Evolutionary conservation across 2,329 filamentous ascomycete genomes (phyloP).

Genomic region (Lasiodiplodia sp.): DNA sequence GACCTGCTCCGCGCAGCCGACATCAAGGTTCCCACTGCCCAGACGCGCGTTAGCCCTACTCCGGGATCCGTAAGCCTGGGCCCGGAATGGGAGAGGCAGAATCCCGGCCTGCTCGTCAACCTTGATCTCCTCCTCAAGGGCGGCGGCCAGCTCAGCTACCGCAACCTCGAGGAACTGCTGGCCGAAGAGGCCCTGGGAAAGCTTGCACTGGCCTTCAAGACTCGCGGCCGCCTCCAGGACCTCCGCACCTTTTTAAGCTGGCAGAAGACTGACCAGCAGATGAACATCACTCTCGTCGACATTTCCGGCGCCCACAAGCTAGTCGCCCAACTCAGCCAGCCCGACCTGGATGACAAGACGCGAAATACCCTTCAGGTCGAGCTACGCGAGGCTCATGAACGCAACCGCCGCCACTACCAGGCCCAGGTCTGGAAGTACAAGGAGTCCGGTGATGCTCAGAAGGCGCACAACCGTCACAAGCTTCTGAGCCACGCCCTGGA

Average conservation of each 20-base stretch:
- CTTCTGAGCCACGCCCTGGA: constrained; percentile 40
- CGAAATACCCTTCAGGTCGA: constrained; percentile 36
- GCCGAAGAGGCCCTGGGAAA: constrained; percentile 41
- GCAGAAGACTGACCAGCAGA: constrained; percentile 40
- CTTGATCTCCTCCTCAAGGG: constrained; percentile 35
- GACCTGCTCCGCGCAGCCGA: constrained; percentile 32
- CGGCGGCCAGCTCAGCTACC: constrained; percentile 34
- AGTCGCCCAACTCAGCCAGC: constrained; percentile 36
- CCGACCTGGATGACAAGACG: constrained; percentile 28
- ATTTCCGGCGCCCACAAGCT: constrained; percentile 40
- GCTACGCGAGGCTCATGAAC: constrained; percentile 41
- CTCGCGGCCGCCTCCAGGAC: constrained; percentile 36
- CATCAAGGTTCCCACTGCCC: constrained; percentile 34
- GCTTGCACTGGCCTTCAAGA: constrained; percentile 43
- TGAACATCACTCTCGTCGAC: constrained; percentile 41
- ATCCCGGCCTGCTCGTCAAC: constrained; percentile 35
- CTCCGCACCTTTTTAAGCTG: constrained; percentile 37
- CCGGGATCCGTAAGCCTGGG: constrained; percentile 35
- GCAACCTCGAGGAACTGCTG: constrained; percentile 36
- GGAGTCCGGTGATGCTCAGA: constrained; percentile 31
- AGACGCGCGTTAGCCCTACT: constrained; percentile 31
- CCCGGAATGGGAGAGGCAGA: constrained; percentile 35
- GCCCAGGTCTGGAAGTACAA: constrained; percentile 32
- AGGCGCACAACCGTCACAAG: constrained; percentile 37
- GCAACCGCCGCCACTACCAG: constrained; percentile 40